Percentiles rank a stretch among this genome's conserved stretches.
Conservation (phyloP, 257 asterid species). For the Lycium barbarum region DNA sequence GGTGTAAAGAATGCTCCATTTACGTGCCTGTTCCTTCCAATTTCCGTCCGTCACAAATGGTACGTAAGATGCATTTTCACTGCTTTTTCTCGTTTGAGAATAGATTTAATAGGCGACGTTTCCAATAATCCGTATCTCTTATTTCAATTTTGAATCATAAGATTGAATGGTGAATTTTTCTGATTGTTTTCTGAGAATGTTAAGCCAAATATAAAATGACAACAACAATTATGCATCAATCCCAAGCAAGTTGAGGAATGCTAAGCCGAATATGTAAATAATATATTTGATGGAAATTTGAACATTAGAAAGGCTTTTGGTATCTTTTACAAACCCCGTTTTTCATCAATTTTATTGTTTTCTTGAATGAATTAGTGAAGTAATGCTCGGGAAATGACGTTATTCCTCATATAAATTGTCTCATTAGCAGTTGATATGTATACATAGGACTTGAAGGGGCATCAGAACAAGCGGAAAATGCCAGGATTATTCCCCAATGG, state of each 20-base stretch:
- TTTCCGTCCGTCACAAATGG: background rate
- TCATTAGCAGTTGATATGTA: background rate
- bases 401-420: background rate
- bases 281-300: too few species aligned
- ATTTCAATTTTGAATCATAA: too few species aligned
- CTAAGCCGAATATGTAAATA: too few species aligned
- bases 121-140: too few species aligned
- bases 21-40: background rate
- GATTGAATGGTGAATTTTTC: background rate
- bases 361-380: background rate
- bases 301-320: background rate
- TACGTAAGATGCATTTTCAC: too few species aligned
- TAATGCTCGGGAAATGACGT: background rate
- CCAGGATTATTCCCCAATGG: background rate
- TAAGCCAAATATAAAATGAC: too few species aligned
- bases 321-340: background rate
- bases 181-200: too few species aligned
- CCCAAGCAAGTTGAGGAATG: too few species aligned
- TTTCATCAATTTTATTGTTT: background rate
- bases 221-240: too few species aligned
- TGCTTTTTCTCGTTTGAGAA: too few species aligned
- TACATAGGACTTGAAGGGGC: background rate
- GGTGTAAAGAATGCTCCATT: background rate
- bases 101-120: background rate
- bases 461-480: background rate